Evolutionary conservation across 1,139 yeast genomes (phyloP).

Genomic region (Kazachstania sp.): DNA sequence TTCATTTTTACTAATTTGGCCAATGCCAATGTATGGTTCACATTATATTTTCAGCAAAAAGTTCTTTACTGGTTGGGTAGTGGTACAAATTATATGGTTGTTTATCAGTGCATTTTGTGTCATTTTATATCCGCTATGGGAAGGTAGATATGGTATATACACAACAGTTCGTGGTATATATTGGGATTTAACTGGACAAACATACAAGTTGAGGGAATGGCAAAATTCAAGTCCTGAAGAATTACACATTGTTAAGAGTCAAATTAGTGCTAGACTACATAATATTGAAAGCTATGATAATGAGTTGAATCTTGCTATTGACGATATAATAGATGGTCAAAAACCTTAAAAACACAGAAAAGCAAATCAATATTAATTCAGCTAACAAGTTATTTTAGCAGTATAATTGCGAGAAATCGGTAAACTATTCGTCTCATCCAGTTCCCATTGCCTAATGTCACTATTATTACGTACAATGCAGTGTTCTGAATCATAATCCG

Average conservation of each 20-base stretch:
- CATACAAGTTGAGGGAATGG: slow-evolving; percentile 63
- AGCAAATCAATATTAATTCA: neutral
- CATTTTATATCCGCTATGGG: slow-evolving; percentile 53
- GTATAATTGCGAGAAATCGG: no score
- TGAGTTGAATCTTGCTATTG: slow-evolving; percentile 1
- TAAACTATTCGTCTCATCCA: no score
- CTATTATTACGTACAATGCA: no score
- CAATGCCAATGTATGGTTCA: slow-evolving; percentile 83
- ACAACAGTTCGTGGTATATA: slow-evolving; percentile 64
- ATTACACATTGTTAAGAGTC: slow-evolving; percentile 58
- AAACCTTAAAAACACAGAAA: neutral
- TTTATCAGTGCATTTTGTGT: slow-evolving; percentile 51
- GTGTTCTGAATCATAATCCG: neutral
- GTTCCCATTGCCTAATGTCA: no score
- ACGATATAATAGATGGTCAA: slow-evolving; percentile 6
- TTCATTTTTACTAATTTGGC: slow-evolving; percentile 63
- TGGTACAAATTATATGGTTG: slow-evolving; percentile 66
- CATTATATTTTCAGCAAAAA: slow-evolving; percentile 58
- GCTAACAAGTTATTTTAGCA: neutral
- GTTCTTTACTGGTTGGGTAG: slow-evolving; percentile 80
- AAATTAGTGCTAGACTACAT: slow-evolving; percentile 35
- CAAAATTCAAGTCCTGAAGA: slow-evolving; percentile 61
- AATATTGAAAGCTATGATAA: neutral
- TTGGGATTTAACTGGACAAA: slow-evolving; percentile 77
- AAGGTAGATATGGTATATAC: slow-evolving; percentile 57